Percentiles rank a stretch among this genome's conserved stretches.
These are phyloP conservation scores for Stramenopiles sp. DNA, from an alignment of 352 stramenopile genomes.

Conservation along the genomic window DNA sequence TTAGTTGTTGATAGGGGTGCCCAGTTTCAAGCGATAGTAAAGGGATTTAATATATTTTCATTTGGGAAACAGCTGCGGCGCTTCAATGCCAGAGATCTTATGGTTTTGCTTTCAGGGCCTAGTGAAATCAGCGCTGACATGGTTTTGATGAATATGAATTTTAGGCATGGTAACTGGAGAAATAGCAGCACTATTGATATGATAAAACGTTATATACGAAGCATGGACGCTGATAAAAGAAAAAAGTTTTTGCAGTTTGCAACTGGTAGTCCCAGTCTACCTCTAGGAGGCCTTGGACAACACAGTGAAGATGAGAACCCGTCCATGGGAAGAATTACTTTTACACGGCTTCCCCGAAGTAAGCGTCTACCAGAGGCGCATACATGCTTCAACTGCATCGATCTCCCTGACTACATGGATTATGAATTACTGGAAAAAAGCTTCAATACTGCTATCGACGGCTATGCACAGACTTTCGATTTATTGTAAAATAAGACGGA, in stretches of 20 bases:
- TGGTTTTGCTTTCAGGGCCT: neutral
- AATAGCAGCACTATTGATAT: neutral
- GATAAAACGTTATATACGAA: neutral
- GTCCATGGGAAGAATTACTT: neutral
- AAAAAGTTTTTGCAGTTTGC: slow-evolving; percentile 2
- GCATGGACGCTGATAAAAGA: neutral
- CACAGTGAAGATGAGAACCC: neutral
- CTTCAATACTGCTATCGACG: neutral
- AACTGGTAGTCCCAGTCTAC: neutral
- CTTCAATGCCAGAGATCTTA: neutral
- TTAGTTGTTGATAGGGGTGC: neutral
- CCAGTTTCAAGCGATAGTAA: neutral
- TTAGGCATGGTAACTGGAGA: neutral
- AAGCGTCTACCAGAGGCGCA: neutral
- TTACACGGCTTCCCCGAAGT: neutral
- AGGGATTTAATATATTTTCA: neutral
- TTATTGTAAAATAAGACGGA: too few species aligned
- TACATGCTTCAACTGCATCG: neutral
- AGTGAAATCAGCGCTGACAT: neutral
- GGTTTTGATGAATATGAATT: neutral
- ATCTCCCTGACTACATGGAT: neutral
- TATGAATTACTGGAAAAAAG: neutral
- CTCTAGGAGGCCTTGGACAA: neutral
- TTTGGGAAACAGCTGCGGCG: neutral
- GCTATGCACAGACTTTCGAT: neutral